These are phyloP conservation scores for Torulaspora pretoriensis DNA, from an alignment of 1,139 yeast genomes.

Conservation along the genomic window DNA sequence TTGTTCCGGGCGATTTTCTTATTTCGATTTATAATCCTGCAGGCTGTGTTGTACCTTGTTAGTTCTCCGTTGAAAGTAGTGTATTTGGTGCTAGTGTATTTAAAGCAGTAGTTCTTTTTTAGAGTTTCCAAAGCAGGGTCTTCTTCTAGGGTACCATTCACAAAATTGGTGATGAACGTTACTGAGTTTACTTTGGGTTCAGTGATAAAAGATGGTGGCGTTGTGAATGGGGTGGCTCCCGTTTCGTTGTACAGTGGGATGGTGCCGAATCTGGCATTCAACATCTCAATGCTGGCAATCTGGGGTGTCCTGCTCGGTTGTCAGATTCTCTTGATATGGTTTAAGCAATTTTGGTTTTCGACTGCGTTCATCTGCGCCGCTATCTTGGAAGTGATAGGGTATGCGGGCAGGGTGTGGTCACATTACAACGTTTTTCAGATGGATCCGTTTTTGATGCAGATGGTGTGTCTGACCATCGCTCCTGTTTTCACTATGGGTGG, in stretches of 20 bases:
- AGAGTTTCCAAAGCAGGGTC: no score
- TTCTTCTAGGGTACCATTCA: neutral
- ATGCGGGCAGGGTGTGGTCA: conserved; percentile 55
- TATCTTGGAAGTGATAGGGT: conserved; percentile 67
- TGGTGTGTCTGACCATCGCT: conserved; percentile 67
- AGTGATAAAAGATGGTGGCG: neutral
- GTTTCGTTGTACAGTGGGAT: conserved; percentile 26
- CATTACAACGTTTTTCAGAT: conserved; percentile 40
- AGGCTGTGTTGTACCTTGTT: no score
- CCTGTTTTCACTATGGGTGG: conserved; percentile 93
- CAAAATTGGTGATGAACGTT: neutral
- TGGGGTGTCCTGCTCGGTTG: conserved; percentile 43
- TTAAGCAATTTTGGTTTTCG: conserved; percentile 72
- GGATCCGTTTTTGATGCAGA: conserved; percentile 57
- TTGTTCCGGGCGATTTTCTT: no score
- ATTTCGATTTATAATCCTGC: no score
- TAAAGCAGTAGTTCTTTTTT: no score
- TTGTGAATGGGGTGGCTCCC: conserved; percentile 8
- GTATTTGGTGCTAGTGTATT: no score
- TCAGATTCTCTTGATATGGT: conserved; percentile 45
- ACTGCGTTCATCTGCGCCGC: conserved; percentile 57
- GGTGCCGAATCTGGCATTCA: conserved; percentile 36
- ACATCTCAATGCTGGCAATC: conserved; percentile 47
- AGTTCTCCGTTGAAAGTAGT: no score
- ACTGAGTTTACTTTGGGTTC: neutral